Conservation (phyloP, 2,329 filamentous ascomycete species). For the Curvularia verruculosa region DNA sequence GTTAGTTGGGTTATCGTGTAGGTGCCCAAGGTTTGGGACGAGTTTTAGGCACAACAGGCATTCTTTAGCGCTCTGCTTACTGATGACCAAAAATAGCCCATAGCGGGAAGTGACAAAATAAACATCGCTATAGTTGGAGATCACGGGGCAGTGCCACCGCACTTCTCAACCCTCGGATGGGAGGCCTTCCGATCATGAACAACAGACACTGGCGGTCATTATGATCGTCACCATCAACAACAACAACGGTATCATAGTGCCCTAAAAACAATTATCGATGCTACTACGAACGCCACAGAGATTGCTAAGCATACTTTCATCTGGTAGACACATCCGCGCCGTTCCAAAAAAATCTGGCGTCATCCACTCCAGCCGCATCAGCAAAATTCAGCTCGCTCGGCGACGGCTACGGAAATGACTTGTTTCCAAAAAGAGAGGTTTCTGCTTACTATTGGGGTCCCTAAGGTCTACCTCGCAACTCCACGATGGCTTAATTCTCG, state of each 20-base stretch:
- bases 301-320: conserved; percentile 8
- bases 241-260: not conserved
- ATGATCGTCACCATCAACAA: not conserved
- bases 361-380: conserved; percentile 12
- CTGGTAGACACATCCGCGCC: conserved; percentile 7
- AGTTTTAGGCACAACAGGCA: not conserved
- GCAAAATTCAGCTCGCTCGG: conserved; percentile 2
- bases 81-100: conserved; percentile 12
- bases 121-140: not conserved
- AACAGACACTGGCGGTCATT: not conserved
- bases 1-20: not conserved
- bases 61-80: not conserved
- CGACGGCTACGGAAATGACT: not conserved
- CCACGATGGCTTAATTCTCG: not conserved
- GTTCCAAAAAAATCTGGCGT: conserved; percentile 1
- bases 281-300: not conserved
- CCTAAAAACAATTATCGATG: not conserved
- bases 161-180: not conserved
- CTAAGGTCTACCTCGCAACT: not conserved
- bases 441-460: not conserved
- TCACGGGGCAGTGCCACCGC: not conserved
- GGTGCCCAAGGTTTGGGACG: not conserved
- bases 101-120: conserved; percentile 6
- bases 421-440: not conserved
- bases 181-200: not conserved